These are phyloP conservation scores for Austroboletus novae-zelandiae DNA, from an alignment of 1,284 basidiomycete species.

Conservation along the genomic window DNA sequence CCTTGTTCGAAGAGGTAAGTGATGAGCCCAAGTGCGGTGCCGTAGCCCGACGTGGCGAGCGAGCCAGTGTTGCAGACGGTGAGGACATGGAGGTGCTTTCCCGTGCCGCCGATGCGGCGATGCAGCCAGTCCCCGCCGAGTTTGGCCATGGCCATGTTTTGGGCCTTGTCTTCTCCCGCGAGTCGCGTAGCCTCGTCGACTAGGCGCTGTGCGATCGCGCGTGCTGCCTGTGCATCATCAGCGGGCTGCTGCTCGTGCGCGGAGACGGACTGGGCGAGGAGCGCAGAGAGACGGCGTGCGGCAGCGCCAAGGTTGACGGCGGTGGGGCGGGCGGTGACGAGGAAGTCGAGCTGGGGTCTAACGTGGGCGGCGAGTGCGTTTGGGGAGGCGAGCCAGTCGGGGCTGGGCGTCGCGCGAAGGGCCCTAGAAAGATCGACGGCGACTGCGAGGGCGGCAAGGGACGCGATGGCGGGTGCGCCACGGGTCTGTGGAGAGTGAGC, in stretches of 20 bases:
- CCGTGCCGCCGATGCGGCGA: slow-evolving; percentile 39
- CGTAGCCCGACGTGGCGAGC: slow-evolving; percentile 90
- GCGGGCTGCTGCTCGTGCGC: slow-evolving; percentile 19
- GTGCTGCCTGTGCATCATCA: slow-evolving; percentile 37
- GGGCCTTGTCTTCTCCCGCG: slow-evolving; percentile 79
- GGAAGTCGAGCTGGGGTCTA: slow-evolving; percentile 60
- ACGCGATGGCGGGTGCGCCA: slow-evolving; percentile 92
- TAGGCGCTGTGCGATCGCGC: slow-evolving; percentile 53
- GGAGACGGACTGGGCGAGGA: slow-evolving; percentile 32
- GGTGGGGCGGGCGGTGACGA: slow-evolving; percentile 87
- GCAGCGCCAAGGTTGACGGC: slow-evolving; percentile 91
- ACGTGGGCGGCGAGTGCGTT: slow-evolving; percentile 52
- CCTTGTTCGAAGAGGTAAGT: slow-evolving; percentile 80
- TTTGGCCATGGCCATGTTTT: slow-evolving; percentile 81
- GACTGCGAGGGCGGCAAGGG: slow-evolving; percentile 80
- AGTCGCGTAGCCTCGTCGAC: slow-evolving; percentile 64
- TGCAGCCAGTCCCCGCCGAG: slow-evolving; percentile 85
- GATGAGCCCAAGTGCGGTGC: slow-evolving; percentile 91
- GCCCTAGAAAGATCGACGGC: slow-evolving; percentile 57
- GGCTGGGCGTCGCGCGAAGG: slow-evolving; percentile 41
- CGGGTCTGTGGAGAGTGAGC: slow-evolving; percentile 57
- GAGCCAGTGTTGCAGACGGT: slow-evolving; percentile 97
- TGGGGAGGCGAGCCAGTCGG: slow-evolving; percentile 50
- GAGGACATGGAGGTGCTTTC: slow-evolving; percentile 68
- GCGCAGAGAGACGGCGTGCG: slow-evolving; percentile 63